Base-by-base conservation (phyloP, 108 stramenopile species). In the Craspedostauros australis region DNA sequence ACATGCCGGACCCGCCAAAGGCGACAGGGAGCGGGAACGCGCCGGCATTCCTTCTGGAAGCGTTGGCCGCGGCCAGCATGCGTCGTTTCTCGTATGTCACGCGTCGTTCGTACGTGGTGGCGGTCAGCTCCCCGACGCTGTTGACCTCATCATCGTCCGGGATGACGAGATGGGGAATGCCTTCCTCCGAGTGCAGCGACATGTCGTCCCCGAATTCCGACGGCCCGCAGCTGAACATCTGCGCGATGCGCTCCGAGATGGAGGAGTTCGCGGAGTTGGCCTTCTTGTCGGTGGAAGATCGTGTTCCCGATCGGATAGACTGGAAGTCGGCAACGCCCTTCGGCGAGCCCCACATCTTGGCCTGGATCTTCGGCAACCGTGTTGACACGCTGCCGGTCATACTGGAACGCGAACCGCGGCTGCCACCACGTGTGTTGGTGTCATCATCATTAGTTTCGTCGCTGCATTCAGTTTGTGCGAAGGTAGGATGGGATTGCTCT, bases 1-100 rank as follows among this genome's bases (percentile, higher is more conserved):
- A 54, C 38, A 54, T 26, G 1, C 54, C 54, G 11, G 5, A 14
- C 1, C 54, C 54, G 16, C 39, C 39, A 41, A 54, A 30, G 8
- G 51, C 51, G 22, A 37, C 18, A 16, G 51, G 51, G 1, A 52
- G 15, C 8, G 36, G 51, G 21, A 52, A n/a, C 12, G 22, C 51
- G 3, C 34, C 3, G 25, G 33, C 20, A 21, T 9, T 52, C 22
- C 11, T n/a, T 18, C 48, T n/a, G n/a, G n/a, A n/a, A n/a, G n/a
- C n/a, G n/a, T n/a, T n/a, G n/a, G n/a, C n/a, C n/a, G n/a, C n/a
- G n/a, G n/a, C n/a, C n/a, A n/a, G n/a, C n/a, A n/a, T n/a, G n/a
- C n/a, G n/a, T n/a, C n/a, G n/a, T 49, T 49, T 7, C 32, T 11
- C 16, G 27, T 3, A 11, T 24, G n/a, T 48, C 18, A 48, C n/a